Evolutionary conservation across 352 stramenopile genomes (phyloP), one percentile per base, ranked within the genome.

Genomic region (Globisporangium heterothallicum): DNA sequence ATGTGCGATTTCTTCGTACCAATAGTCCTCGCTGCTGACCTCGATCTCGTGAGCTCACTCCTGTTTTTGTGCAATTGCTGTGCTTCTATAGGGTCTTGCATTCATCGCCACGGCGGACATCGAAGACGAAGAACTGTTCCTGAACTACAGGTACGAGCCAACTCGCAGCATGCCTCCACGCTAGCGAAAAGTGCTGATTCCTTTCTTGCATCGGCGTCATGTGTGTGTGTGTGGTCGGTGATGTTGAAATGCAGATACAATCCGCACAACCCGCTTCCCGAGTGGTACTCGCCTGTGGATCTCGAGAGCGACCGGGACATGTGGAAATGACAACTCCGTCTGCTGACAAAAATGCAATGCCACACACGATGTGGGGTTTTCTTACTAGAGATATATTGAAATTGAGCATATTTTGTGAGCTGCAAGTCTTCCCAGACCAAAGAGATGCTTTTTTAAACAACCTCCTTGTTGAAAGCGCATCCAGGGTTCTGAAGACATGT

Each of bases 271-370:
- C 52, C 52, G 36, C 62, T 92, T 35, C 84, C 84, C 3, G 70
- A 88, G 10, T 94, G 84, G 84, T 94, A 94, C 64, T 84, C 81
- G 16, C 61, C 84, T 24, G 81, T 94, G 46, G 82, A 94, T 51
- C 42, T 76, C 25, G 84, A 92, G 19, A 82, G 65, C 47, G 84
- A 94, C 58, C 75, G 76, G 13, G 75, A 75, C 24, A 91, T 94
- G 84, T 94, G 84, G 84, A 84, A 89, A 57, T 91, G 68, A 42
- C 27, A 8, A 6, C 10, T 25, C 10, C 19, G 21, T 13, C 24
- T 46, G 42, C 30, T 42, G 42, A 13, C 32, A 40, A 25, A n/a
- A n/a, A n/a, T n/a, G n/a, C n/a, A n/a, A n/a, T n/a, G n/a, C n/a
- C n/a, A n/a, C n/a, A n/a, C n/a, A n/a, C n/a, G n/a, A n/a, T n/a